Base-by-base conservation (phyloP, 2,329 filamentous ascomycete genomes). In the Verticillium isaacii region DNA sequence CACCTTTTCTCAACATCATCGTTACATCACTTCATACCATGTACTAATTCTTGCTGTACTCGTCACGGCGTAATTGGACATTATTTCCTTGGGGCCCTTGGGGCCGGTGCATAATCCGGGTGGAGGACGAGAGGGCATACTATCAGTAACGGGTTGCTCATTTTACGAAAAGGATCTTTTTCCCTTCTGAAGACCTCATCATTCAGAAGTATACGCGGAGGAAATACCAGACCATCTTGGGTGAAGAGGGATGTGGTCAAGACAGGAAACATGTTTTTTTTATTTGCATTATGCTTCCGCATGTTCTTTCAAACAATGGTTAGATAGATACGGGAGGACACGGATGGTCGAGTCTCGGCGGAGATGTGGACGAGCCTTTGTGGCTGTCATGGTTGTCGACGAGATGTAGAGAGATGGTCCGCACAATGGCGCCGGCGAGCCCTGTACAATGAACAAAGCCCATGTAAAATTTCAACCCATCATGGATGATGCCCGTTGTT, bases 11-110 rank as follows among this genome's bases (percentile, higher is more conserved):
- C 55, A 36, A 36, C 55, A 57, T 57, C 32, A 5, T 36, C 19
- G n/a, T 23, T 9, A 41, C 25, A 37, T 29, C 37, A 19, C 17
- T 52, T 36, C 17, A 54, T 54, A 54, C 41, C 58, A 5, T 55
- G 58, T 59, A 59, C 58, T 59, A 59, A 59, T 59, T 59, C 32
- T 54, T 36, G 29, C 25, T 56, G 54, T 56, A 34, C 29, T 56
- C 32, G 54, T 52, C 45, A 52, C 45, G 45, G 55, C 55, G 55
- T 32, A 37, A 52, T 36, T 37, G 55, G 55, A 57, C 55, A 57
- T 36, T 36, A 23, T 19, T 39, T 32, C 32, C 36, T n/a, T 36
- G 4, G 19, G 45, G 45, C n/a, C 45, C 19, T 8, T 12, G 9
- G 14, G 55, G 55, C 55, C 32, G 32, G 29, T 57, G 55, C 55